A percentile compares a stretch with the other conserved stretches of the same genome.
phyloP scores from a whole-genome alignment of 768 basidiomycete genomes.

The Leccinum truebloodii region DNA sequence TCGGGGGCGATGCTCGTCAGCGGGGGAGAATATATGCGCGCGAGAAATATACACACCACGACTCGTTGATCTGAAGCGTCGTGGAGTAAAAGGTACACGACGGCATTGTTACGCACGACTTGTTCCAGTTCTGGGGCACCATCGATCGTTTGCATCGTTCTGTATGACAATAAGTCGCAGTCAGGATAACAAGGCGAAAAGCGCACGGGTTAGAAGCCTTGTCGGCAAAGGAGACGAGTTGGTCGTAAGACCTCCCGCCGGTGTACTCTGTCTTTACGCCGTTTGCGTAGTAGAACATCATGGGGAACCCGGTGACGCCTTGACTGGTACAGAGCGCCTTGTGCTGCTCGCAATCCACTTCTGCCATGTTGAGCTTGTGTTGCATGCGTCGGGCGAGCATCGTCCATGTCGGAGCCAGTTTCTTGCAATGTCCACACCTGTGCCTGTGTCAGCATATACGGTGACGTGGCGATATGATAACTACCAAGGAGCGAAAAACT shows the following conservation, averaged over 20 bases:
- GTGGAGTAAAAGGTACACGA: conserved; percentile 53
- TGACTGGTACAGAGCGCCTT: conserved; percentile 63
- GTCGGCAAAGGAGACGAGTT: conserved; percentile 71
- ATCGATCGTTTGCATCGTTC: conserved; percentile 26
- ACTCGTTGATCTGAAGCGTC: conserved; percentile 32
- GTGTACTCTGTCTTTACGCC: conserved; percentile 73
- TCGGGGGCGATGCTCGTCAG: background rate
- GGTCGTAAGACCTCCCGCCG: conserved; percentile 69
- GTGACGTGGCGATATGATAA: conserved; percentile 5
- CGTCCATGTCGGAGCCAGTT: conserved; percentile 81
- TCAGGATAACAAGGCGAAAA: conserved; percentile 7
- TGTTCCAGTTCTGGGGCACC: conserved; percentile 6
- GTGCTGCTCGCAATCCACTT: conserved; percentile 88
- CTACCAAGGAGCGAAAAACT: conserved; percentile 91
- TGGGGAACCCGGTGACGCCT: conserved; percentile 80
- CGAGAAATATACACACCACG: conserved; percentile 30
- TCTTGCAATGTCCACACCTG: conserved; percentile 96
- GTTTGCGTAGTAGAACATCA: conserved; percentile 64
- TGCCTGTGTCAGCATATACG: background rate
- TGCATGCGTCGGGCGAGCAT: conserved; percentile 73
- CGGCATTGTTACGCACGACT: conserved; percentile 14
- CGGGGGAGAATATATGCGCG: background rate
- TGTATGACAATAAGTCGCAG: background rate
- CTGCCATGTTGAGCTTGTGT: conserved; percentile 71
- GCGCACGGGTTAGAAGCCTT: conserved; percentile 73